Evolutionary conservation across 2,329 filamentous ascomycete species (phyloP).

Genomic region (Beauveria scarabaeidicola): DNA sequence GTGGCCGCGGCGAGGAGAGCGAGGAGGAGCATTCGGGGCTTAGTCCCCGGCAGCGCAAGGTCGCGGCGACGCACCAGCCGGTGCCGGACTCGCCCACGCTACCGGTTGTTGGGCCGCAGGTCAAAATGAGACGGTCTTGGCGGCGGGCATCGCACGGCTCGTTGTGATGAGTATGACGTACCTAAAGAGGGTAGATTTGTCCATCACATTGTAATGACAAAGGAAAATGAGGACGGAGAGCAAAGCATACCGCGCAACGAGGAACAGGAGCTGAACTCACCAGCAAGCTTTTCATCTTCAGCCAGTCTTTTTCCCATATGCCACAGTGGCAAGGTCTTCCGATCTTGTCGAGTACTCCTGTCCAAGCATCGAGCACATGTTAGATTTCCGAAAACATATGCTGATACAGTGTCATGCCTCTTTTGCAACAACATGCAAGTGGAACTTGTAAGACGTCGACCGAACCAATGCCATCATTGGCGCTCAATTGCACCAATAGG

Average conservation of each 20-base stretch:
- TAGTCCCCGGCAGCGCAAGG: neutral
- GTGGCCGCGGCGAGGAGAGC: neutral
- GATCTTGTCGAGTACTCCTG: no score
- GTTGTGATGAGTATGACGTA: neutral
- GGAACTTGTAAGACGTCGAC: no score
- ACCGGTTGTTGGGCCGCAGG: neutral
- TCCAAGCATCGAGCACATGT: no score
- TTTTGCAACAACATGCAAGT: no score
- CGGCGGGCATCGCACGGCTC: neutral
- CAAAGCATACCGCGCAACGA: neutral
- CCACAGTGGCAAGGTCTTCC: no score
- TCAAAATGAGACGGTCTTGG: neutral
- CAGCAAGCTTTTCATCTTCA: neutral
- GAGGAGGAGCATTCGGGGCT: neutral
- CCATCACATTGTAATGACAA: neutral
- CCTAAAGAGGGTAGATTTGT: neutral
- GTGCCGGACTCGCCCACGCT: conserved; percentile 8
- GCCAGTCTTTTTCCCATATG: neutral
- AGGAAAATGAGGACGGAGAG: neutral
- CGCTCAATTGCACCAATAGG: no score
- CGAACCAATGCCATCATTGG: no score
- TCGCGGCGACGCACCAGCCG: neutral
- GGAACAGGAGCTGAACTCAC: neutral
- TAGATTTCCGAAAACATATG: no score
- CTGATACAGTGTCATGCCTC: no score